Base-by-base conservation (phyloP, 2,329 filamentous ascomycete genomes). In the Colletotrichum lentis region DNA sequence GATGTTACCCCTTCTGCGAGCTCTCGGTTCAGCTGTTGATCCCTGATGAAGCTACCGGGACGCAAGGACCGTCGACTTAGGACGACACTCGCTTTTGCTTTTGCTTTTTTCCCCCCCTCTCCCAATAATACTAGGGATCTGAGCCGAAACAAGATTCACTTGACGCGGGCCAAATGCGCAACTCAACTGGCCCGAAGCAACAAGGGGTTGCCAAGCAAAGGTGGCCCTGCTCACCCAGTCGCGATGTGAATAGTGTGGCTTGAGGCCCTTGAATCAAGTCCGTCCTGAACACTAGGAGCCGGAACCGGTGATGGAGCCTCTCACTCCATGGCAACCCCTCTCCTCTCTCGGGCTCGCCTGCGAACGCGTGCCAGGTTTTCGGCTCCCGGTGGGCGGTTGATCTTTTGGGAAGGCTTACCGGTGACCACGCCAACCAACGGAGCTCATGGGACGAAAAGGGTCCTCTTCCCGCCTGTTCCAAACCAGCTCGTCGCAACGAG, bases 391-490 rank as follows among this genome's bases (percentile, higher is more conserved):
- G 50, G 50, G 47, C 35, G 37, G 18, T 5, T 50, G 50, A 69
- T 65, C 35, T 31, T 61, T 66, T 69, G 56, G 66, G 66, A 66
- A 65, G 37, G 50, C 66, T 66, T 49, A 24, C 66, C 66, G 66
- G 50, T 69, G 66, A 56, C 62, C 62, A 41, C 39, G 55, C 61
- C 65, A 68, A 65, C 65, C 47, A 63, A 68, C 50, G 65, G 65
- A 57, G 62, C 50, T 49, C 39, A 57, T 61, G 49, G 50, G 31
- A 43, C 37, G 47, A 59, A 67, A 67, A 31, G 10, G 50, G 56
- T 20, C 41, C 41, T 58, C 20, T 16, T 64, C 43, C 54, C 47
- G 65, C 49, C 10, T 39, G 50, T 46, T 31, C 22, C 55, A 46
- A 65, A 43, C 62, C 62, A 41, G 39, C 61, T 64, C 54, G 60